phyloP scores from a whole-genome alignment of 345 rosid species.

The Brassica juncea region DNA sequence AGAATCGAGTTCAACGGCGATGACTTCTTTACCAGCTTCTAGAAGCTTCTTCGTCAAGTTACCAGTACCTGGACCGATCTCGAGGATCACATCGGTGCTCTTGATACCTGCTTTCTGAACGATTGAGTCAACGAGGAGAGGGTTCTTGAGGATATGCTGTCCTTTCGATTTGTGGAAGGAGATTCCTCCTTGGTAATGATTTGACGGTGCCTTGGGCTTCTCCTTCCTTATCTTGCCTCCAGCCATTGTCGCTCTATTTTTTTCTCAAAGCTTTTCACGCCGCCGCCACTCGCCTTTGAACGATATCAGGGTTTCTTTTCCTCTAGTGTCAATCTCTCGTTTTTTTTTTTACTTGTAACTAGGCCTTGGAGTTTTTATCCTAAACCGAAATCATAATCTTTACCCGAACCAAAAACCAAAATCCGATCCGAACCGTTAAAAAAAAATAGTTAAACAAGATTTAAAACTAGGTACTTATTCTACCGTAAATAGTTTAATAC shows the following conservation, averaged over 20 bases:
- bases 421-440: no score
- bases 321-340: no score
- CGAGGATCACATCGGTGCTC: slow-evolving; percentile 77
- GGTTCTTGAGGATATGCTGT: slow-evolving; percentile 88
- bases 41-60: slow-evolving; percentile 92
- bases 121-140: slow-evolving; percentile 74
- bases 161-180: slow-evolving; percentile 90
- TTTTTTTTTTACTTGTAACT: no score
- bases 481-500: no score
- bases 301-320: no score
- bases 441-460: no score
- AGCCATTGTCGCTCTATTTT: slow-evolving; percentile 49
- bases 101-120: slow-evolving; percentile 87
- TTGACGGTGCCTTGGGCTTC: slow-evolving; percentile 63
- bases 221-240: slow-evolving; percentile 84
- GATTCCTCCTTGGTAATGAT: slow-evolving; percentile 80
- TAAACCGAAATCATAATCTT: no score
- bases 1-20: slow-evolving; percentile 85
- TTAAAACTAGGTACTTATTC: no score
- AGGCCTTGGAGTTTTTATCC: no score
- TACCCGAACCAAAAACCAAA: no score
- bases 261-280: no score
- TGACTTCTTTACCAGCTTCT: slow-evolving; percentile 76
- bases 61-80: slow-evolving; percentile 94
- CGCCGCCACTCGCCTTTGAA: background rate